Evolutionary conservation across 1,139 yeast genomes (phyloP), one percentile per base, ranked within the genome.

Genomic region (Scheffersomyces segobiensis): DNA sequence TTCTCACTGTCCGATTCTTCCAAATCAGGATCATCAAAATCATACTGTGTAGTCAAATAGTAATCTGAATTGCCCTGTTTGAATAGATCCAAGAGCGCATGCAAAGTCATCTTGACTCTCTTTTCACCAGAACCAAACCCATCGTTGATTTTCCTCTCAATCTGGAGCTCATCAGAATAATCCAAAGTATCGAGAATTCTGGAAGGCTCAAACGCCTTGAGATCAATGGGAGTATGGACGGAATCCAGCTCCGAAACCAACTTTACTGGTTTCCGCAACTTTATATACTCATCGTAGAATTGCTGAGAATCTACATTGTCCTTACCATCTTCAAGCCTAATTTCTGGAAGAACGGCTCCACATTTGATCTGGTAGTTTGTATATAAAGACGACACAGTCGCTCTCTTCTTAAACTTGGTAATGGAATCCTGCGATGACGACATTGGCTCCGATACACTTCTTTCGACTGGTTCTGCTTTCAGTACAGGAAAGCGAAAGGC

Each of bases 31-130:
- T 70, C 75, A 59, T 74, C 75, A 55, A 74, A 78, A n/a, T 71
- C 79, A 67, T 88, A 88, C 63, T 88, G 93, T 0, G 93, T 88
- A 0, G 93, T 88, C 66, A 88, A 75, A 63, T 88, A 88, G 60
- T 81, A 78, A 0, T 74, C 74, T 26, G 74, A 78, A 12, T 79
- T 80, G 0, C 84, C 86, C 3, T 63, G 57, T 14, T 64, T 58
- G 39, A 87, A 66, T 59, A 72, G 73, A 0, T 71, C 67, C 57
- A 87, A 65, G 58, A 88, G 78, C 21, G 85, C 84, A 0, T 63
- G 65, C 59, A 88, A 76, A 1, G 73, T 67, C 84, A 87, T 79
- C 58, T 76, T 76, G 17, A 79, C 71, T 62, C 92, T 73, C 57
- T 77, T 72, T 42, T 78, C 76, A 0, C 91, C 91, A 42, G 86